Evolutionary conservation across 495 filamentous ascomycete genomes (phyloP).

Genomic region (Penicillium fimorum): DNA sequence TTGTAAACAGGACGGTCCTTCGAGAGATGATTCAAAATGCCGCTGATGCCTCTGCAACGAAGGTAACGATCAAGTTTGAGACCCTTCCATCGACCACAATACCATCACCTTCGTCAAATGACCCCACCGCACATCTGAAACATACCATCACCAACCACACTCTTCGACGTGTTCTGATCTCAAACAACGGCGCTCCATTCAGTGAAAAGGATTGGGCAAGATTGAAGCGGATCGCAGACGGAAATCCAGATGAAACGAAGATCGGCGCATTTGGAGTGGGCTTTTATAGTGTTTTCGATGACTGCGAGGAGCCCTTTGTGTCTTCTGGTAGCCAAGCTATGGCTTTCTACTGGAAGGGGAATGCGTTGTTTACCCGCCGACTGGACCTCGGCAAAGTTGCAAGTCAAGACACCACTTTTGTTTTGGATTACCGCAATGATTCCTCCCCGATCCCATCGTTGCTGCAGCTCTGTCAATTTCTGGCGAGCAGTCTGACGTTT

Average conservation of each 20-base stretch:
- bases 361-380: conserved; percentile 85
- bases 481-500: conserved; percentile 94
- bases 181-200: conserved; percentile 87
- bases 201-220: conserved; percentile 86
- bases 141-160: conserved; percentile 83
- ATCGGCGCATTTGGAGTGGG: conserved; percentile 98
- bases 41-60: conserved; percentile 87
- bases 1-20: conserved; percentile 56
- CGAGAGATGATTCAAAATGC: conserved; percentile 98
- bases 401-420: conserved; percentile 76
- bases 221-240: conserved; percentile 94
- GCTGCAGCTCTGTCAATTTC: conserved; percentile 81
- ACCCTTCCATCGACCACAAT: conserved; percentile 76
- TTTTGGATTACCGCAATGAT: conserved; percentile 86
- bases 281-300: conserved; percentile 97
- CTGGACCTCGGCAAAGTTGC: conserved; percentile 65
- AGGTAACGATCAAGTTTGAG: conserved; percentile 87
- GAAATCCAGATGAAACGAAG: conserved; percentile 97
- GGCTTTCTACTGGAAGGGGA: conserved; percentile 99
- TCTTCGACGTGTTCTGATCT: conserved; percentile 74
- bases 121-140: conserved; percentile 69
- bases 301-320: conserved; percentile 96
- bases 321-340: conserved; percentile 87
- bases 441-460: conserved; percentile 82
- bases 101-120: conserved; percentile 65